Evolutionary conservation across 169 alveolate genomes (phyloP).

Genomic region (Eimeria praecox): DNA sequence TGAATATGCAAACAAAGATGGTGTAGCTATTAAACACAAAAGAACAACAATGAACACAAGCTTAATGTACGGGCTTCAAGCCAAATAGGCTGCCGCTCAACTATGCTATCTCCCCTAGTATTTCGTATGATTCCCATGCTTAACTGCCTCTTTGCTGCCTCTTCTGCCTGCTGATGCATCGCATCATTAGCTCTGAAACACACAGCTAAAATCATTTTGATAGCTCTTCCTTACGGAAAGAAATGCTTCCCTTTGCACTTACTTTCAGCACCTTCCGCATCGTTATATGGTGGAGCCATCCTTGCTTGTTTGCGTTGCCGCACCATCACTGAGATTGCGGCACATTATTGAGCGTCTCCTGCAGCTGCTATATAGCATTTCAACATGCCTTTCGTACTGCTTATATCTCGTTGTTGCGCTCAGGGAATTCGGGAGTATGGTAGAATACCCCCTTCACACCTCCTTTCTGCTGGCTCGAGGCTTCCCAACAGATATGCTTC

Average conservation of each 20-base stretch:
- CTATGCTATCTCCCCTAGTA: not conserved
- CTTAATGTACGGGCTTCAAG: not conserved
- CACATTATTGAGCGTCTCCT: too few relatives aligned
- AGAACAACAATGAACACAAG: not conserved
- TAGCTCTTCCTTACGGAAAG: not conserved
- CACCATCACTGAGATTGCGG: not conserved
- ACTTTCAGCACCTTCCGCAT: not conserved
- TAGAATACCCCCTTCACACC: conserved; percentile 77
- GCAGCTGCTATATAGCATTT: not conserved
- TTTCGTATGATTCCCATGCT: not conserved
- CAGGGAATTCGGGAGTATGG: conserved; percentile 77
- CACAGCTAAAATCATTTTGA: not conserved
- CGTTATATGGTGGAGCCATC: not conserved
- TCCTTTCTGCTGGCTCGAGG: conserved; percentile 75
- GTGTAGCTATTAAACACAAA: not conserved
- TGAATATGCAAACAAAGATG: not conserved
- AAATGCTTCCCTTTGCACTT: not conserved
- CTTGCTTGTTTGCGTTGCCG: too few relatives aligned
- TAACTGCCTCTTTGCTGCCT: not conserved
- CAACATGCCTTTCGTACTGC: not conserved
- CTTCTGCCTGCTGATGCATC: not conserved
- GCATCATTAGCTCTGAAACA: not conserved
- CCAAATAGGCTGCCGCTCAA: not conserved
- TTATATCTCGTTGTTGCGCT: not conserved
- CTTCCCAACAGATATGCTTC: conserved; percentile 70